Base-by-base conservation (phyloP, 1,139 yeast species). In the Hanseniaspora uvarum region DNA sequence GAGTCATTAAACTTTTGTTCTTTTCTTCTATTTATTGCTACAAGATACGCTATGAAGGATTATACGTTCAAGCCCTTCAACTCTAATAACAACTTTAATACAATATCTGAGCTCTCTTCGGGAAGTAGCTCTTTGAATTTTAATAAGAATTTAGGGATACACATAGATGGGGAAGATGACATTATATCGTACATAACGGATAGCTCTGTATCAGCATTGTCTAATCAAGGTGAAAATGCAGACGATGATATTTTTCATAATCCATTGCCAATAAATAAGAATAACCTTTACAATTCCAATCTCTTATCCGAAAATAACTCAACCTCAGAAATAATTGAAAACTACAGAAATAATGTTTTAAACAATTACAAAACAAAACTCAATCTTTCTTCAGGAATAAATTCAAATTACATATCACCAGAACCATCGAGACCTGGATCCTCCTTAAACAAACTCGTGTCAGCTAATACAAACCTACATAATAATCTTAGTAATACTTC, bases 231-330 rank as follows among this genome's bases (percentile, higher is more conserved):
- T 7, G 53, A 50, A 11, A 24, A 41, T 21, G 19, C 12, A n/a
- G 48, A 50, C 18, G 47, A 49, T 26, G 11, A 31, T 7, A 34
- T 18, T 10, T 23, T 34, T n/a, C 41, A 41, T 26, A 28, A 28
- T 34, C 39, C 45, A n/a, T 36, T 50, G 23, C 53, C 53, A 10
- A 12, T 50, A 16, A 50, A 50, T 16, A 50, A 44, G 12, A 43
- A 43, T 19, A 50, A 28, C 19, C 38, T 34, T 24, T 44, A 44
- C n/a, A 43, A 7, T 21, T 43, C 40, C 31, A 50, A 50, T 37
- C 31, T 50, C 2, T 21, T 16, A 16, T 14, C 24, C 8, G 39
- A 16, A 19, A 30, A 44, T 12, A 44, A 44, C 23, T 28, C 43
- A 4, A 40, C 46, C 8, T 39, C 52, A 4, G 14, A 31, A 12